Conservation (phyloP, 192 early-diverging fungal genomes). For the Rhizophagus clarus region DNA sequence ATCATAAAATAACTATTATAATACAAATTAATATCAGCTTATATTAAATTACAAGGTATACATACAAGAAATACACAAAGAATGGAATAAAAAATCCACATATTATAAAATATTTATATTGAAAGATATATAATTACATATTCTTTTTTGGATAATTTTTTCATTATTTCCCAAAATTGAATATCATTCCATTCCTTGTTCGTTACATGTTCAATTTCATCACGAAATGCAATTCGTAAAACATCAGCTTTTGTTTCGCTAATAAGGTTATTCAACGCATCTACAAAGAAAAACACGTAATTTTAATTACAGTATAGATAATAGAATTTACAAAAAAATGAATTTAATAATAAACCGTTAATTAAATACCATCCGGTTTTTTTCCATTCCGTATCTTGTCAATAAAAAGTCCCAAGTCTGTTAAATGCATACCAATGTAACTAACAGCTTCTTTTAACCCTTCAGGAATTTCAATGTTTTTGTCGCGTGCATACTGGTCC, state of each 20-base stretch:
- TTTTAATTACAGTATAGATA: not conserved
- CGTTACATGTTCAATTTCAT: conserved; percentile 52
- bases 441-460: conserved; percentile 54
- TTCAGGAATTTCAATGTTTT: conserved; percentile 32
- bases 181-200: conserved; percentile 70
- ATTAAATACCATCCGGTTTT: conserved; percentile 52
- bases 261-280: conserved; percentile 85
- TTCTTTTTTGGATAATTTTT: conserved; percentile 55
- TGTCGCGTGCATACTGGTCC: conserved; percentile 45
- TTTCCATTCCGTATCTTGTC: conserved; percentile 83
- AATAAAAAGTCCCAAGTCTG: conserved; percentile 87
- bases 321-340: not conserved
- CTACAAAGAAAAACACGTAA: conserved; percentile 37
- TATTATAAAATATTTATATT: too few species aligned
- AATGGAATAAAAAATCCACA: too few species aligned
- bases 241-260: conserved; percentile 78
- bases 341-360: not conserved
- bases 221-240: conserved; percentile 82
- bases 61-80: too few species aligned
- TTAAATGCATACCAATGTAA: conserved; percentile 86
- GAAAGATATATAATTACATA: too few species aligned
- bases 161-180: conserved; percentile 91
- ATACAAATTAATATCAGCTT: too few species aligned
- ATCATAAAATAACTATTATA: conserved; percentile 75
- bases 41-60: too few species aligned